A percentile compares a stretch with the other conserved stretches of the same genome.
phyloP scores from a whole-genome alignment of 2,329 filamentous ascomycete genomes.

The Clarireedia paspali region DNA sequence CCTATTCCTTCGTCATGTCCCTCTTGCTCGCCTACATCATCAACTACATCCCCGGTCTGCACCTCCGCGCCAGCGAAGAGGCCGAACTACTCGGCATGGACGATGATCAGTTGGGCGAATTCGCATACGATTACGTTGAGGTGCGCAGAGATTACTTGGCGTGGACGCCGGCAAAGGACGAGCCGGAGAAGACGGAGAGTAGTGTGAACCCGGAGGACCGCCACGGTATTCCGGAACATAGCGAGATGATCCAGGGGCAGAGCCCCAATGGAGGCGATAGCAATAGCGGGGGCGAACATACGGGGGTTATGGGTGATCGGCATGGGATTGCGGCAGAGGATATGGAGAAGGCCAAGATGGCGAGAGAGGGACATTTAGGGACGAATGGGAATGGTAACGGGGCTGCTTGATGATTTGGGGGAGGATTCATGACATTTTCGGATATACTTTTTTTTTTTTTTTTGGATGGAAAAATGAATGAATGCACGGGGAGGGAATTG shows the following conservation, averaged over 20 bases:
- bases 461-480: no score
- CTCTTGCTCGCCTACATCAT: conserved; percentile 67
- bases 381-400: background rate
- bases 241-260: conserved; percentile 52
- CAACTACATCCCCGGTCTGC: conserved; percentile 67
- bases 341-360: conserved; percentile 20
- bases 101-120: conserved; percentile 83
- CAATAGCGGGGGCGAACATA: conserved; percentile 26
- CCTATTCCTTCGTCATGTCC: conserved; percentile 67
- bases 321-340: conserved; percentile 44
- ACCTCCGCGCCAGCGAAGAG: conserved; percentile 73
- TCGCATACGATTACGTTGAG: conserved; percentile 86
- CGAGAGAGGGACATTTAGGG: background rate
- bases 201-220: conserved; percentile 55
- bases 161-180: conserved; percentile 69
- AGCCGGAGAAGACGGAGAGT: conserved; percentile 45
- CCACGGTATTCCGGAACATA: conserved; percentile 66
- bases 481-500: no score
- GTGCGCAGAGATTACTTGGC: conserved; percentile 81
- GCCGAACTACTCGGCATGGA: conserved; percentile 84
- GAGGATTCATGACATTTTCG: background rate
- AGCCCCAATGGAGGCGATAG: background rate
- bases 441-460: no score
- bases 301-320: conserved; percentile 42
- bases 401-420: background rate